Conservation (phyloP, 306 rosid species). For the Cicer cuneatum region DNA sequence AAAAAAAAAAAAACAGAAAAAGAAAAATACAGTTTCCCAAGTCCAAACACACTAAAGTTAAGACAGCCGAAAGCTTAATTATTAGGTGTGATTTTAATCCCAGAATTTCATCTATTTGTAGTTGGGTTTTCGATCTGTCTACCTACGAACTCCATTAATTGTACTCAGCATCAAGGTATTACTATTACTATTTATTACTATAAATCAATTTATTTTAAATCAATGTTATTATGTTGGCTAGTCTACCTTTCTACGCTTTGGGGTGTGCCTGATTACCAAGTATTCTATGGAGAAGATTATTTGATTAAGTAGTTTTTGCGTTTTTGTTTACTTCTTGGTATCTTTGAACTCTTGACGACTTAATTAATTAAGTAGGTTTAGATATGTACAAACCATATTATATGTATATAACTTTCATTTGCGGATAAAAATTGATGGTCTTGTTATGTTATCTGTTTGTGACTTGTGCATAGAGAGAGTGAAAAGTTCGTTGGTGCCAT, state of each 20-base stretch:
- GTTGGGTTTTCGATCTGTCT: conserved; percentile 27
- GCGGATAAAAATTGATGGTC: conserved; percentile 26
- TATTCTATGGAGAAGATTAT: conserved; percentile 6
- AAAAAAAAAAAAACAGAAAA: too few species aligned
- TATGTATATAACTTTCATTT: conserved; percentile 1
- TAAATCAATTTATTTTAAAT: conserved; percentile 21
- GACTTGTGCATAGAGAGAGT: conserved; percentile 14
- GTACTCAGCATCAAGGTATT: conserved; percentile 45
- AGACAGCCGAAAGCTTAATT: too few species aligned
- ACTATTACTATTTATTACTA: neutral
- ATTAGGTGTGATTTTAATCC: too few species aligned
- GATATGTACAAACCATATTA: neutral
- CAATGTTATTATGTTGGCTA: conserved; percentile 17
- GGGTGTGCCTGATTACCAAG: conserved; percentile 21
- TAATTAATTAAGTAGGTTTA: conserved; percentile 12
- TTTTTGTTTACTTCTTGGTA: conserved; percentile 10
- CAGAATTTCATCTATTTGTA: too few species aligned
- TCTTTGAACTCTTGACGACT: conserved; percentile 16
- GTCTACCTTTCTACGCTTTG: conserved; percentile 11
- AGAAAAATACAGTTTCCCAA: too few species aligned
- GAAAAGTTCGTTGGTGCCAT: conserved; percentile 14
- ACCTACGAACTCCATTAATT: conserved; percentile 26
- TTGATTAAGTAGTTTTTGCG: conserved; percentile 1
- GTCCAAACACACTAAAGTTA: too few species aligned
- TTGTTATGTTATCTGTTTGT: neutral